Evolutionary conservation across 371 early-diverging fungal species (phyloP), one percentile per base, ranked within the genome.

Genomic region (Gilbertella persicaria): DNA sequence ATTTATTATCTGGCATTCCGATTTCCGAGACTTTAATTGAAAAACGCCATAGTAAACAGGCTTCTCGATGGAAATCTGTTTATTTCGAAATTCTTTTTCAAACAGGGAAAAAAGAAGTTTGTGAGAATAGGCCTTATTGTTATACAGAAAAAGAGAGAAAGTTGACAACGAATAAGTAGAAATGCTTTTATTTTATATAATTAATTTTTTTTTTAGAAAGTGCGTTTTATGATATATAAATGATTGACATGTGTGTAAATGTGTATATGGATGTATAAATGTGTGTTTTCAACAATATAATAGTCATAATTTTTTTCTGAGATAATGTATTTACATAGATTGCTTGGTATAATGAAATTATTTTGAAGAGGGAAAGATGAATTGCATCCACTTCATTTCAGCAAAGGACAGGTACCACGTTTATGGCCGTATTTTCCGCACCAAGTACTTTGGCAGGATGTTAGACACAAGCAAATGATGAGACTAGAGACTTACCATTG

Each of bases 361-460:
- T 25, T 14, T 38, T 20, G n/a, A n/a, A n/a, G n/a, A n/a, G n/a
- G n/a, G n/a, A n/a, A n/a, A n/a, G n/a, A n/a, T n/a, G n/a, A n/a
- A n/a, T n/a, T n/a, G n/a, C n/a, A n/a, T n/a, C n/a, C n/a, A n/a
- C n/a, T n/a, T 60, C 61, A 76, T 48, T 69, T 68, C 38, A 76
- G 62, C 1, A 67, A 37, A 41, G 77, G 73, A 47, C 77, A 77
- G 6, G 17, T 28, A 21, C 35, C 19, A 44, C 61, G 40, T 40
- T 66, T 64, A 42, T 77, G 77, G 6, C 77, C 77, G 29, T 77
- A 77, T 61, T 73, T 71, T 23, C 77, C 77, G 45, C 77, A 75
- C 75, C 75, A 75, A 39, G 67, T 29, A 41, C 75, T 75, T 55
- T 14, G 14, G 7, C n/a, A 45, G n/a, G 17, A 25, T 40, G 9